Evolutionary conservation across 371 early-diverging fungal species (phyloP).

Genomic region (Mucor piriformis): DNA sequence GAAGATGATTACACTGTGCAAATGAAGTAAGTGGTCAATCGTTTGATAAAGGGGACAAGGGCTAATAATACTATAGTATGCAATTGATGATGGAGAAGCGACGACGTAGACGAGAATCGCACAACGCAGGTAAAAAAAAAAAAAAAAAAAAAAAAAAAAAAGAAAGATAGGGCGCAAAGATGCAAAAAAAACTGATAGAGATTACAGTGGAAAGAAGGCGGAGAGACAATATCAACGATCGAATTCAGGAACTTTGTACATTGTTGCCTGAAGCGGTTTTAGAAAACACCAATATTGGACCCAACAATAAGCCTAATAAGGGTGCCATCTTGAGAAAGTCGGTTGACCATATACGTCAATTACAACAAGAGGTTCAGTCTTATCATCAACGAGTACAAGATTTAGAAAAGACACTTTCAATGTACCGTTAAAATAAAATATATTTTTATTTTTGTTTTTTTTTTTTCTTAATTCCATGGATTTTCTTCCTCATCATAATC

Average conservation of each 20-base stretch:
- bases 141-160: neutral
- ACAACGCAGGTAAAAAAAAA: conserved; percentile 77
- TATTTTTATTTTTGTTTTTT: neutral
- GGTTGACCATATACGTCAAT: conserved; percentile 87
- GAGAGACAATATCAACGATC: conserved; percentile 96
- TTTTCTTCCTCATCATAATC: conserved; percentile 16
- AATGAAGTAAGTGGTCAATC: conserved; percentile 36
- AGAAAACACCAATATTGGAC: conserved; percentile 63
- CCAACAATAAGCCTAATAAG: conserved; percentile 83
- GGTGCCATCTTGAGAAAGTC: conserved; percentile 83
- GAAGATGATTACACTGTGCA: conserved; percentile 48
- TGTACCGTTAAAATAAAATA: conserved; percentile 13
- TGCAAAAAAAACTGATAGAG: too few species aligned
- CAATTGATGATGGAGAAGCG: conserved; percentile 77
- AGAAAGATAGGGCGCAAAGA: neutral
- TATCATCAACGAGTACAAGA: conserved; percentile 70
- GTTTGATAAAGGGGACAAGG: neutral
- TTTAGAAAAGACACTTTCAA: conserved; percentile 55
- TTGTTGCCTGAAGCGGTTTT: conserved; percentile 76
- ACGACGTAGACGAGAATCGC: conserved; percentile 89
- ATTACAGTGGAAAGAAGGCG: conserved; percentile 95
- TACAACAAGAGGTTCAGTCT: conserved; percentile 62
- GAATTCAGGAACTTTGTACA: conserved; percentile 87
- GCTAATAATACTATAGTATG: conserved; percentile 26
- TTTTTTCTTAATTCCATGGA: conserved; percentile 22